Conservation (phyloP, 441 rosid species). For the Rhodomyrtus psidioides region DNA sequence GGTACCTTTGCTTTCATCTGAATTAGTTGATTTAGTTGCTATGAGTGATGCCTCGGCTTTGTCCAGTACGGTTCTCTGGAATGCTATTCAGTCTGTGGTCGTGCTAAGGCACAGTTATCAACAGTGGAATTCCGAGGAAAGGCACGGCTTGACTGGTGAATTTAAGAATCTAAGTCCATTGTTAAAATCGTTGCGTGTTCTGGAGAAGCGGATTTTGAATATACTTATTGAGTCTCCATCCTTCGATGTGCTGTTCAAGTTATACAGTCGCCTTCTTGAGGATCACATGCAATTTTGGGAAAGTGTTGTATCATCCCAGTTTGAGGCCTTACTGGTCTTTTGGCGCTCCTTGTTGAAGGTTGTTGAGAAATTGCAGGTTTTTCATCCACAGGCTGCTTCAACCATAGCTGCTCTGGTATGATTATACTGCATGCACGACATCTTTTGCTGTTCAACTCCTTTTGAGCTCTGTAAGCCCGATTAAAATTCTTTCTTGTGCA, state of each 20-base stretch:
- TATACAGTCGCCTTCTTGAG: constrained; percentile 55
- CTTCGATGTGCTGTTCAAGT: constrained; percentile 33
- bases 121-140: constrained; percentile 71
- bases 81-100: constrained; percentile 53
- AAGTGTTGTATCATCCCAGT: constrained; percentile 35
- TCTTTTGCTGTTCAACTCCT: background rate
- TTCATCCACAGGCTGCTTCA: constrained; percentile 42
- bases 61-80: constrained; percentile 24
- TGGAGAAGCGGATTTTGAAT: constrained; percentile 59
- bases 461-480: background rate
- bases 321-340: constrained; percentile 40
- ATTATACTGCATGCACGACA: constrained; percentile 1
- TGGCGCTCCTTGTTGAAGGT: constrained; percentile 67
- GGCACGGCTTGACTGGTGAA: constrained; percentile 25
- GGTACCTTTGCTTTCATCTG: constrained; percentile 48
- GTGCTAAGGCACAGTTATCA: constrained; percentile 60
- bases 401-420: constrained; percentile 51
- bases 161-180: constrained; percentile 31
- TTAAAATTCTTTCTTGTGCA: constrained; percentile 8
- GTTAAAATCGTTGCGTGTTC: constrained; percentile 43
- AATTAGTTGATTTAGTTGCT: constrained; percentile 41
- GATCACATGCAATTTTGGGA: constrained; percentile 74
- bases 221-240: constrained; percentile 48
- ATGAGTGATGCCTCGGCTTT: constrained; percentile 22
- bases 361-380: constrained; percentile 40